phyloP scores from a whole-genome alignment of 306 rosid species.

The Ammopiptanthus mongolicus region DNA sequence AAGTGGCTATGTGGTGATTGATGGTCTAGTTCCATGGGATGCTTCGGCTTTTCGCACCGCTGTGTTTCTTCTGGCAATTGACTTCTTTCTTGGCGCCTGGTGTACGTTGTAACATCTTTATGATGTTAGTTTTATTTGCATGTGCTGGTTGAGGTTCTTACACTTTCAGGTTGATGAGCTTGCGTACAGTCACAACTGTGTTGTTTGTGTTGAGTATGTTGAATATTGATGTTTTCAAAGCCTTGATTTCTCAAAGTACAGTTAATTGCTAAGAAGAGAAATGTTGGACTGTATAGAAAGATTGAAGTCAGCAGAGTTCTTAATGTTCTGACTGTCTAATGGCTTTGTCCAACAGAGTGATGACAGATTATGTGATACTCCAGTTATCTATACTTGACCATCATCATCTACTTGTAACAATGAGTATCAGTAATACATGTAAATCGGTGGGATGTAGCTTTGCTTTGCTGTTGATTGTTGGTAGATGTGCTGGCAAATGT shows the following conservation, averaged over 20 bases:
- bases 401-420: constrained; percentile 17
- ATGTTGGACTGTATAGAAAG: constrained; percentile 32
- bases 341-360: constrained; percentile 19
- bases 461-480: not conserved
- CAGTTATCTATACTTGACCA: constrained; percentile 8
- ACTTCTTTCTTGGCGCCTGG: constrained; percentile 26
- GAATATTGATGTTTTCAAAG: constrained; percentile 21
- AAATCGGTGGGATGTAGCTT: not conserved
- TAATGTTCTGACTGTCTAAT: constrained; percentile 13
- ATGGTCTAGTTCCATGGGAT: not conserved
- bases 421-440: constrained; percentile 22
- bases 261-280: constrained; percentile 39
- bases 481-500: not conserved
- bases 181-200: constrained; percentile 19
- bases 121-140: constrained; percentile 28
- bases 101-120: constrained; percentile 39
- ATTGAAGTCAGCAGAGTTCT: constrained; percentile 12
- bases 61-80: constrained; percentile 8
- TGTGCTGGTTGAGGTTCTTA: constrained; percentile 29
- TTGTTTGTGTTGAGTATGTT: constrained; percentile 18
- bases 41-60: not conserved
- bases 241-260: constrained; percentile 30
- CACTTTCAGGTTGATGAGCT: constrained; percentile 24
- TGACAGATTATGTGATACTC: constrained; percentile 14
- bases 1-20: not conserved